Evolutionary conservation across 345 rosid genomes (phyloP), one percentile per base, ranked within the genome.

Genomic region (Iberis pinnata): DNA sequence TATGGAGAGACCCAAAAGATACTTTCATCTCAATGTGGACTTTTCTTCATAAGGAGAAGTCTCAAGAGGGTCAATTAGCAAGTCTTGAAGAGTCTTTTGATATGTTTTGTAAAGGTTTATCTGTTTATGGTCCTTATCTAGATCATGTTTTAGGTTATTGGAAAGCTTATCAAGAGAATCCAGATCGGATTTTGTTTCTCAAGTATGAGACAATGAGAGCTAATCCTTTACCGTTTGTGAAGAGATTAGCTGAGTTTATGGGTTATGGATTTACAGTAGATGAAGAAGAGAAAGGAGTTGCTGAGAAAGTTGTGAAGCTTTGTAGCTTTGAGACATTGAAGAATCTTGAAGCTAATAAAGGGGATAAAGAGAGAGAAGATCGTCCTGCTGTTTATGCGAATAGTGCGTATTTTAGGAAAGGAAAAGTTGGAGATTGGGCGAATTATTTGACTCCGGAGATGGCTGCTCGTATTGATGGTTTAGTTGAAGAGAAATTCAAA

Each of bases 301-400:
- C 53, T 3, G 50, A 65, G 32, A 46, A 43, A 44, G 44, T 13
- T 51, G 25, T 22, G 4, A 22, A 6, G 3, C 25, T 22, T 22
- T 22, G 25, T 6, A 22, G 25, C 25, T 22, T 69, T n/a, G 55
- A 69, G 32, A 45, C 38, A 0, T 10, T 61, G 60, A 65, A 52
- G 31, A 45, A 42, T 24, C 48, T 70, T 47, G 70, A 62, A 20
- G 71, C 56, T 12, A 74, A 58, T 10, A 56, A 47, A 38, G 52
- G 7, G 0, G 70, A 72, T 0, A 18, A 20, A 0, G 41, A 3
- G 0, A 22, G 25, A 6, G 25, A 22, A 22, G 25, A 22, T 22
- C 25, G 25, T 22, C 25, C 25, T 22, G 25, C 12, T 12, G 6
- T 8, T 8, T 11, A 5, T 5, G 1, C 22, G 9, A 65, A 69